These are phyloP conservation scores for Aristolochia fimbriata DNA, from an alignment of 164 flowering plant genomes.

Conservation along the genomic window DNA sequence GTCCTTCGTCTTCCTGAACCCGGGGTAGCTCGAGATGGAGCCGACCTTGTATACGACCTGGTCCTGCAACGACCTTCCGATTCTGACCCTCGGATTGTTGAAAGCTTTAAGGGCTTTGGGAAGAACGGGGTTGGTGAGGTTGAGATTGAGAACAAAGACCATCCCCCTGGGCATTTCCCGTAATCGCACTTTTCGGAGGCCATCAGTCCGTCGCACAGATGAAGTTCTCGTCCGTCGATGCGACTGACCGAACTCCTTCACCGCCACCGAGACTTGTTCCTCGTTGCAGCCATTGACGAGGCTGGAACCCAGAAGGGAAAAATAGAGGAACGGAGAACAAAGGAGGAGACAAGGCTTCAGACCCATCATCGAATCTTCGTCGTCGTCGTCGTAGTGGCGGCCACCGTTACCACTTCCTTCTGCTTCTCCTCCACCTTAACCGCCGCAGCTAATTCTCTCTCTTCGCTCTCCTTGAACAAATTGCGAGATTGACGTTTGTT, in stretches of 20 bases:
- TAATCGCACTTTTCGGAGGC: slow-evolving; percentile 42
- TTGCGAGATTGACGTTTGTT: no score
- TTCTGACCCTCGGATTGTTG: slow-evolving; percentile 34
- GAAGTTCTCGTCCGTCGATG: slow-evolving; percentile 46
- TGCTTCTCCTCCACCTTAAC: no score
- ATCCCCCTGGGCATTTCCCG: slow-evolving; percentile 6
- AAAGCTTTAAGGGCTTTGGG: slow-evolving; percentile 47
- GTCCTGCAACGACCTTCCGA: slow-evolving; percentile 73
- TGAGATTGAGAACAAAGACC: slow-evolving; percentile 11
- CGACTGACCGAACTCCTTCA: no score
- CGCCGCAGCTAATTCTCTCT: no score
- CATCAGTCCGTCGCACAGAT: slow-evolving; percentile 63
- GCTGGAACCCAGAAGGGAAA: no score
- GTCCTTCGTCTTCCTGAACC: slow-evolving; percentile 13
- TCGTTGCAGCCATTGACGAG: no score
- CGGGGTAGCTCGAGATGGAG: slow-evolving; percentile 18
- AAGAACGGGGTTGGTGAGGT: no score
- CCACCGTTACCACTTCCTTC: no score
- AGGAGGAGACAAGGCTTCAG: background rate
- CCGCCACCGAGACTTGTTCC: no score
- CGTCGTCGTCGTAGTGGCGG: background rate
- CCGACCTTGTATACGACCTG: slow-evolving; percentile 48
- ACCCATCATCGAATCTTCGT: no score
- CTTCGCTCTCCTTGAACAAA: no score
- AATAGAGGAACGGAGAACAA: no score